These are phyloP conservation scores for Moesziomyces sp. DNA, from an alignment of 1,284 basidiomycete genomes.

Conservation along the genomic window DNA sequence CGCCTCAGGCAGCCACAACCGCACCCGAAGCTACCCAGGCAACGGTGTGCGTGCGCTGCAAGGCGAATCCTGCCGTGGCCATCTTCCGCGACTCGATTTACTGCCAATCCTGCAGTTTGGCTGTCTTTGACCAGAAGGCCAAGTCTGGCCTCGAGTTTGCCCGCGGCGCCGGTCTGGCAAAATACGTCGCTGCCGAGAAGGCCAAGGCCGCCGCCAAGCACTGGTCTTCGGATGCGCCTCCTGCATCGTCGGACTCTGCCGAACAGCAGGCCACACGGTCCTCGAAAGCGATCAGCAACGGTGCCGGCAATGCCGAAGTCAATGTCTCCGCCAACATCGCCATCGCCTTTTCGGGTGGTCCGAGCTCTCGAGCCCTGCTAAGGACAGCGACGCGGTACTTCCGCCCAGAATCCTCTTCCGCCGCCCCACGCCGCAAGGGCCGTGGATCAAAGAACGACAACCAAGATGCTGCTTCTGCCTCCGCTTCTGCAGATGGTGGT, in stretches of 20 bases:
- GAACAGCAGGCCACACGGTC: constrained; percentile 1
- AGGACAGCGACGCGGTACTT: constrained; percentile 34
- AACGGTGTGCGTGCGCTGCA: constrained; percentile 52
- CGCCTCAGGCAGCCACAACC: background rate
- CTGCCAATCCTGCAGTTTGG: constrained; percentile 49
- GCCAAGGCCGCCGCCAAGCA: background rate
- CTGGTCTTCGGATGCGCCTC: background rate
- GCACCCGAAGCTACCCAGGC: background rate
- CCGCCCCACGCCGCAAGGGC: constrained; percentile 7
- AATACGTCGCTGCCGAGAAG: constrained; percentile 37
- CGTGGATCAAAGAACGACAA: background rate
- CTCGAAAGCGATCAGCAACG: constrained; percentile 24
- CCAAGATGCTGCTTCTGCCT: constrained; percentile 1
- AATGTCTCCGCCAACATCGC: constrained; percentile 37
- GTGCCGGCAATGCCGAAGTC: constrained; percentile 26
- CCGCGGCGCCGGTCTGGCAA: constrained; percentile 53
- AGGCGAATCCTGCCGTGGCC: constrained; percentile 22
- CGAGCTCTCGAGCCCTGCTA: constrained; percentile 28
- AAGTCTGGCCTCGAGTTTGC: constrained; percentile 52
- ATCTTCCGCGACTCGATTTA: constrained; percentile 56
- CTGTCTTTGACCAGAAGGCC: constrained; percentile 53
- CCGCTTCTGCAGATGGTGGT: background rate
- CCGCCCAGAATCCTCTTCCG: constrained; percentile 19
- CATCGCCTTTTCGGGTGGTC: constrained; percentile 31
- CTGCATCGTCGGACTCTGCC: constrained; percentile 1